Evolutionary conservation across 345 rosid genomes (phyloP).

Genomic region (Orychophragmus violaceus): DNA sequence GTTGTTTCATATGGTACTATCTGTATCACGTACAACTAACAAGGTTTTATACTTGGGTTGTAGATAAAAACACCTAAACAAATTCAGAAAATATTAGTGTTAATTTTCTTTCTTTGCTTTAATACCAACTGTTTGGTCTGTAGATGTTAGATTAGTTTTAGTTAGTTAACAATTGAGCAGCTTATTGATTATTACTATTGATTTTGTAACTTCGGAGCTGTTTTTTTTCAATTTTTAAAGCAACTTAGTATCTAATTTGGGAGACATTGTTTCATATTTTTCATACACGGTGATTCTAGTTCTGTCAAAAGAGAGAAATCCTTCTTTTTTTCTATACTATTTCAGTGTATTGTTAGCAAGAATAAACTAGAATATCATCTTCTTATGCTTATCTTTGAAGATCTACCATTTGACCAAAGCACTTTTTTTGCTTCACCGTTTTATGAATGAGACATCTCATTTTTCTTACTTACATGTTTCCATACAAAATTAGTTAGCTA

Average conservation of each 20-base stretch:
- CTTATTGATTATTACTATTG: background rate
- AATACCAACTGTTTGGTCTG: background rate
- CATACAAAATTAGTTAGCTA: no score
- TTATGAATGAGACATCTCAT: no score
- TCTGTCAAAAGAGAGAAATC: background rate
- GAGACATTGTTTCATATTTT: background rate
- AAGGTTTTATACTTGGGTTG: constrained; percentile 16
- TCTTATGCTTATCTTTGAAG: background rate
- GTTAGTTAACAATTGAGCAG: constrained; percentile 20
- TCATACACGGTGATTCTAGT: background rate
- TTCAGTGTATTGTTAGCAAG: background rate
- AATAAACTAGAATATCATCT: background rate
- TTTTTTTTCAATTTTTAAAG: background rate
- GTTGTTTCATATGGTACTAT: background rate
- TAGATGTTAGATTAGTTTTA: constrained; percentile 4
- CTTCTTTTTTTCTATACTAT: background rate
- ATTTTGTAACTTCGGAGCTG: constrained; percentile 7
- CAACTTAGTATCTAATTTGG: background rate
- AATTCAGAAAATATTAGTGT: constrained; percentile 74
- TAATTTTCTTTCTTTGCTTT: background rate
- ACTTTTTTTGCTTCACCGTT: no score
- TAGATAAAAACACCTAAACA: constrained; percentile 85
- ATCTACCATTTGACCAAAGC: no score
- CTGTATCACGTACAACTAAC: background rate
- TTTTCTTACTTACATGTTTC: no score